Evolutionary conservation across 2,329 filamentous ascomycete genomes (phyloP).

Genomic region (Lasiodiplodia sp.): DNA sequence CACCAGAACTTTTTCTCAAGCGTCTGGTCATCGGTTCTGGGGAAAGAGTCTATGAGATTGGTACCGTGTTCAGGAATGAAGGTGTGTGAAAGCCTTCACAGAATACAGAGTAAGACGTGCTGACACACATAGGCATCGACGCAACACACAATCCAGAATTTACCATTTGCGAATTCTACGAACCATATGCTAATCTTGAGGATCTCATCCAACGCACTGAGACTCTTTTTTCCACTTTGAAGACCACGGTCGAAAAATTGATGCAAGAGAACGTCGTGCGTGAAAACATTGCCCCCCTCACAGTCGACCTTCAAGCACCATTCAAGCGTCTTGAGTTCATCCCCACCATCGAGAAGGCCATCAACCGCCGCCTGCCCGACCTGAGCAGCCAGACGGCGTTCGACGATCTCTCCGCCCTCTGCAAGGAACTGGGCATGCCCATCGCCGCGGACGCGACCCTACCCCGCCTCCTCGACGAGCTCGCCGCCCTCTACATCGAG

Average conservation of each 20-base stretch:
- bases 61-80: slow-evolving; percentile 91
- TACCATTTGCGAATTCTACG: slow-evolving; percentile 96
- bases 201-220: slow-evolving; percentile 81
- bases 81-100: slow-evolving; percentile 54
- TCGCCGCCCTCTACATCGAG: slow-evolving; percentile 80
- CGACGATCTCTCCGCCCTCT: slow-evolving; percentile 64
- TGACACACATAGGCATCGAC: slow-evolving; percentile 64
- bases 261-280: slow-evolving; percentile 48
- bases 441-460: slow-evolving; percentile 63
- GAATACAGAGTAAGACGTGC: too few species aligned
- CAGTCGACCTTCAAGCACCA: slow-evolving; percentile 54
- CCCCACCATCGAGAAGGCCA: slow-evolving; percentile 73
- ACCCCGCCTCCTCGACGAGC: slow-evolving; percentile 79
- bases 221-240: slow-evolving; percentile 62
- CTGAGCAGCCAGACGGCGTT: slow-evolving; percentile 61
- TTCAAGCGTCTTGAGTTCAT: slow-evolving; percentile 81
- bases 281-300: slow-evolving; percentile 44
- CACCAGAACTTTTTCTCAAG: slow-evolving; percentile 95
- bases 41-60: slow-evolving; percentile 90
- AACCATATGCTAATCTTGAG: slow-evolving; percentile 78
- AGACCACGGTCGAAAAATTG: slow-evolving; percentile 55
- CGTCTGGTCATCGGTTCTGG: slow-evolving; percentile 88
- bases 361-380: slow-evolving; percentile 69
- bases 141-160: slow-evolving; percentile 96
- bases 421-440: slow-evolving; percentile 57